phyloP scores from a whole-genome alignment of 495 filamentous ascomycete genomes.

The Tuber indicum region DNA sequence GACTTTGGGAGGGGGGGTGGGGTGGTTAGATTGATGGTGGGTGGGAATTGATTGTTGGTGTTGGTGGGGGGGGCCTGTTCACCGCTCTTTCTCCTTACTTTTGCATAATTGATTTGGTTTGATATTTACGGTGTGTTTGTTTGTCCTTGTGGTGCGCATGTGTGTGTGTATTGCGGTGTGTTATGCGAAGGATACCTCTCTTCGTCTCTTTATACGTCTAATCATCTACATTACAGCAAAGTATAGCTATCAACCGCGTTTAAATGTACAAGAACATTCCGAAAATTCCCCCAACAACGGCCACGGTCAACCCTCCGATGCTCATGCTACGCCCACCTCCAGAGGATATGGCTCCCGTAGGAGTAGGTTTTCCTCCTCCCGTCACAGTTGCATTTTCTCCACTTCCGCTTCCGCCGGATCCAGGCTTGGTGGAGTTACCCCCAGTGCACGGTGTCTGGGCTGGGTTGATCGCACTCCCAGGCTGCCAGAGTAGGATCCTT shows the following conservation, averaged over 20 bases:
- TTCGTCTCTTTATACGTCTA: background rate
- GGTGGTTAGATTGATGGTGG: background rate
- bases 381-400: background rate
- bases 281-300: background rate
- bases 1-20: background rate
- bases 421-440: background rate
- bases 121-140: background rate
- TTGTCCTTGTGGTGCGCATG: background rate
- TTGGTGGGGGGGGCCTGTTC: background rate
- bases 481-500: slow-evolving; percentile 39
- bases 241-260: background rate
- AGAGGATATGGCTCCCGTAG: background rate
- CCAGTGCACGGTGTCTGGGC: background rate
- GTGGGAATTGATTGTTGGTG: background rate
- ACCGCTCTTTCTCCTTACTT: background rate
- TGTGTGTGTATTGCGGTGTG: background rate
- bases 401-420: background rate
- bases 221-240: background rate
- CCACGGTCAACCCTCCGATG: background rate
- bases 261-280: background rate
- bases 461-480: slow-evolving; percentile 11
- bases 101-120: background rate
- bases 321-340: background rate
- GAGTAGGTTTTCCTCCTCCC: background rate
- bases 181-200: background rate